Evolutionary conservation across 805 yeast genomes (phyloP), one percentile per base, ranked within the genome.

Genomic region (Hanseniaspora clermontiae): DNA sequence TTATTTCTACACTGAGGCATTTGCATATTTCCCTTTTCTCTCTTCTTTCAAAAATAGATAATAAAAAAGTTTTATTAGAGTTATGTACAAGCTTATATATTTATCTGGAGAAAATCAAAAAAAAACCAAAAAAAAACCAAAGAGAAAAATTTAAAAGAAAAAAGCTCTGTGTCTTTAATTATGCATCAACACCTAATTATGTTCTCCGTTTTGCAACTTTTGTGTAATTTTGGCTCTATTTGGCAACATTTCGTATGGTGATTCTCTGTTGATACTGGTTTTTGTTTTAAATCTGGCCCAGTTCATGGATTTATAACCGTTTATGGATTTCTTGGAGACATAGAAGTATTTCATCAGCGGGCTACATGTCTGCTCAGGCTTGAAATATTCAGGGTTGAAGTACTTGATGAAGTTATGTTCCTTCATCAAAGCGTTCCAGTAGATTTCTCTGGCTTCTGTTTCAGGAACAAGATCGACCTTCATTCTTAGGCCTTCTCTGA

Each of bases 401-500:
- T 37, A 29, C 12, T 37, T 34, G 31, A 15, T 43, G 31, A 52
- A 43, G 19, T 45, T 52, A 17, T 37, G 19, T 19, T 52, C 56
- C 29, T 52, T 38, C 45, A 45, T 45, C 31, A 52, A 31, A 9
- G n/a, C 38, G 9, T 20, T 45, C 56, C 49, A 52, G 14, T 43
- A 24, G 2, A 12, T 31, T 24, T 43, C 56, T 31, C 40, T 45
- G 9, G 31, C 36, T 11, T 52, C 45, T 8, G 31, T 5, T 27
- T 36, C 39, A 27, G 43, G 38, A 7, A 12, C 20, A 17, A 51
- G 29, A 65, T 64, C 58, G 80, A 68, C 10, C 81, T 83, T 17
- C 75, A 64, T 61, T 77, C 79, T 45, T 12, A 52, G 19, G 8
- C 56, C 56, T 45, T 52, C 56, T 52, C 56, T 52, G 24, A 89